phyloP scores from a whole-genome alignment of 805 yeast species.

The Saccharomycopsis guyanensis region DNA sequence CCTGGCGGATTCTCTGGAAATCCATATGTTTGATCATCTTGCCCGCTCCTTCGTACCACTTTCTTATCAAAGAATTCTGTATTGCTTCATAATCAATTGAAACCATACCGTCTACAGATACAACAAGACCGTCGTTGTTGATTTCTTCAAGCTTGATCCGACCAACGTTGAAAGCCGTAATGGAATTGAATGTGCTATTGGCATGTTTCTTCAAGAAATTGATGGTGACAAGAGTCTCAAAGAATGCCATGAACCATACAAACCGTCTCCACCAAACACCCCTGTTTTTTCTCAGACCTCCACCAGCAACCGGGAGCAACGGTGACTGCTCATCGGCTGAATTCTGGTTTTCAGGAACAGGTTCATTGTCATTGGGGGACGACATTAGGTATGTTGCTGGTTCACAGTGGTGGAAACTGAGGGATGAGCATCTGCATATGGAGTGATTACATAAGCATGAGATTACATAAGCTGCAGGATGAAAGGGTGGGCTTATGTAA shows the following conservation, averaged over 20 bases:
- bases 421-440: too few relatives aligned
- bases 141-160: constrained; percentile 2
- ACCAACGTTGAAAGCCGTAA: constrained; percentile 5
- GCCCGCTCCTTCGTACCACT: neutral
- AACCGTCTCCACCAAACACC: neutral
- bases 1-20: neutral
- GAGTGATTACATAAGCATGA: too few relatives aligned
- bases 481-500: too few relatives aligned
- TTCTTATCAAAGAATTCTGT: neutral
- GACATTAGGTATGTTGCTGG: too few relatives aligned
- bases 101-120: constrained; percentile 3
- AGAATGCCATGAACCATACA: neutral
- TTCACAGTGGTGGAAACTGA: too few relatives aligned
- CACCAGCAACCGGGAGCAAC: too few relatives aligned
- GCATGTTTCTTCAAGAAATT: neutral
- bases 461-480: too few relatives aligned
- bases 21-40: neutral
- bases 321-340: too few relatives aligned
- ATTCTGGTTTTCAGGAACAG: too few relatives aligned
- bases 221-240: neutral
- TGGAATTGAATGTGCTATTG: constrained; percentile 1
- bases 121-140: constrained; percentile 3
- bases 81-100: constrained; percentile 4
- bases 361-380: too few relatives aligned
- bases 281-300: neutral